Evolutionary conservation across 2,329 filamentous ascomycete species (phyloP), one percentile per base, ranked within the genome.

Genomic region (Colletotrichum sidae): DNA sequence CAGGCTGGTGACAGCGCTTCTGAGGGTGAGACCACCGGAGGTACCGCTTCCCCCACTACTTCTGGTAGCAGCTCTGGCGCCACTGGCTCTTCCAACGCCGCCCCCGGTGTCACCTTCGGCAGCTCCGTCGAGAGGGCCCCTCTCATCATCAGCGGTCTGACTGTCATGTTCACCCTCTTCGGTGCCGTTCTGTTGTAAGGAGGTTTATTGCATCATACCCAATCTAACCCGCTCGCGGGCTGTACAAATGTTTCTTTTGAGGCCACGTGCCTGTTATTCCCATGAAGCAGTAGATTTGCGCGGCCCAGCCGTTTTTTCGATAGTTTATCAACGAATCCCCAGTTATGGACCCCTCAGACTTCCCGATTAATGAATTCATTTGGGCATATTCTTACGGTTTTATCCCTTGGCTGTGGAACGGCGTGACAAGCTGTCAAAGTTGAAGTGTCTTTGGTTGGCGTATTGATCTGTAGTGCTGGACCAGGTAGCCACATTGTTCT

Each of bases 11-110:
- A 78, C 71, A 78, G 80, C 58, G 51, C 64, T 34, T 67, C 64
- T 15, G 49, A 58, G 0, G 79, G 83, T 49, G 81, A 81, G 15
- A 82, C 83, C 44, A 83, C 83, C 13, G 79, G 78, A 41, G 76
- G 77, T 55, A 78, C 79, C 41, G 50, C 70, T 1, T 74, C 79
- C 33, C 80, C 78, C 39, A 75, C 74, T 15, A 73, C 77, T 54
- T 74, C 74, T 6, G 73, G 74, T 10, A 78, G 78, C n/a, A 70
- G 72, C 7, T 73, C 76, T 33, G 71, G 25, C 25, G 25, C 67
- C 38, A 78, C 77, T 61, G 72, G 72, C n/a, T 74, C 77, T 55
- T 71, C 72, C 54, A 78, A 72, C 49, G 76, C 71, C 34, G 72
- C 71, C 42, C 67, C 76, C n/a, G 68, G 72, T 39, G 60, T 70